Evolutionary conservation across 345 rosid genomes (phyloP), one percentile per base, ranked within the genome.

Genomic region (Noccaea bulbosa): DNA sequence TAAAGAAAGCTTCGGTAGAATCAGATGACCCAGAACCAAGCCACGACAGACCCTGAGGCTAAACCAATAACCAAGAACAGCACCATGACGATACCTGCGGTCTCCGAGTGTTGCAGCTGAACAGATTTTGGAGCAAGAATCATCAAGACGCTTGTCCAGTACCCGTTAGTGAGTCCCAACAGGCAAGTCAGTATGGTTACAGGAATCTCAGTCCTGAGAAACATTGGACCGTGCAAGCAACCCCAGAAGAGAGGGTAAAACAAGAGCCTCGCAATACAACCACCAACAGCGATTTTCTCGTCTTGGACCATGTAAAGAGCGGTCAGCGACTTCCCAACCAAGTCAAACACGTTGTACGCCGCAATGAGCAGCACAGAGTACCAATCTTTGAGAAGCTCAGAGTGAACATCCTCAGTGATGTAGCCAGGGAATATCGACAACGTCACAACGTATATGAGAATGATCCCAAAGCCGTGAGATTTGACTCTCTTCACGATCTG

Each of bases 1-100:
- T 74, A 56, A 56, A 49, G 40, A 58, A 59, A 35, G 64, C 30
- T 27, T 62, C 68, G 51, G 69, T 39, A 50, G 79, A 69, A 63
- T 89, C 81, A 93, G 57, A 91, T 82, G 27, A 87, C 94, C 98
- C 97, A 93, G 64, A 93, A 85, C 97, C 98, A 93, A 70, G 84
- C 80, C 39, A 82, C 69, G 46, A 85, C 68, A 37, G 88, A 87
- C 39, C 97, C 98, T 1, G 56, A n/a, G 12, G 97, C 97, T 62
- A 93, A 78, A 62, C 98, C 98, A 16, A 85, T 7, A 69, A 85
- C 80, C 67, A 89, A 79, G 85, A 91, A 93, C 79, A 93, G 35
- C 27, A 93, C 95, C 34, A 81, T 82, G 58, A 93, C 98, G 6
- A 82, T 89, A 30, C 95, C 97, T 3, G 97, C 96, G 7, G 91